Evolutionary conservation across 352 stramenopile genomes (phyloP).

Genomic region (Phytophthora multivora): DNA sequence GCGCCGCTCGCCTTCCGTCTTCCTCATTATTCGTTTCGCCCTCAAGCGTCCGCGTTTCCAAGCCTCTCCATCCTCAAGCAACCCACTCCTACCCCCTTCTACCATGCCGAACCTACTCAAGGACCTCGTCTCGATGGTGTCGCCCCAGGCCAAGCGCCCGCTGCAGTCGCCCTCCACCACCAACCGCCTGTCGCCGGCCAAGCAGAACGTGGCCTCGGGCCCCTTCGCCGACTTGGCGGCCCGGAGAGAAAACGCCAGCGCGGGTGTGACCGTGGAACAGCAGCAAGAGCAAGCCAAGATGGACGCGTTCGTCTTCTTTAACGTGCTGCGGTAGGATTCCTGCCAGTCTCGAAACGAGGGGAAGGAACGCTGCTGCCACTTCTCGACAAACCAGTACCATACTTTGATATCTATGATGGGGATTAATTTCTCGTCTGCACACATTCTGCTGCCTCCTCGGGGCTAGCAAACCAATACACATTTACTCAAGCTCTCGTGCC

Average conservation of each 20-base stretch:
- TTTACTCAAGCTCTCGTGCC: conserved; percentile 20
- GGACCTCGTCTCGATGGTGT: conserved; percentile 49
- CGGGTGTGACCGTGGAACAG: conserved; percentile 27
- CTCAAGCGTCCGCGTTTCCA: conserved; percentile 34
- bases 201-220: conserved; percentile 27
- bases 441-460: conserved; percentile 1
- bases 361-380: neutral
- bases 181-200: conserved; percentile 32
- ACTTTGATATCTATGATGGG: conserved; percentile 35
- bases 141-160: conserved; percentile 38
- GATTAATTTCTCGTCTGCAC: conserved; percentile 10
- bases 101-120: conserved; percentile 53
- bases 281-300: conserved; percentile 46
- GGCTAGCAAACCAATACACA: conserved; percentile 24
- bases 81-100: conserved; percentile 1
- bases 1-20: neutral
- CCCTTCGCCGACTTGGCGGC: conserved; percentile 26
- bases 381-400: conserved; percentile 22
- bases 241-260: conserved; percentile 23
- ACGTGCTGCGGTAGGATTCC: conserved; percentile 44
- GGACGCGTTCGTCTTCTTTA: conserved; percentile 52
- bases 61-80: conserved; percentile 23
- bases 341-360: neutral
- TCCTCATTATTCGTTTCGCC: conserved; percentile 32
- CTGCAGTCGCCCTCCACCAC: conserved; percentile 31